A percentile compares a stretch with the other conserved stretches of the same genome.
phyloP scores from a whole-genome alignment of 225 moss, liverwort and hornwort genomes.

The Takakia lepidozioides region DNA sequence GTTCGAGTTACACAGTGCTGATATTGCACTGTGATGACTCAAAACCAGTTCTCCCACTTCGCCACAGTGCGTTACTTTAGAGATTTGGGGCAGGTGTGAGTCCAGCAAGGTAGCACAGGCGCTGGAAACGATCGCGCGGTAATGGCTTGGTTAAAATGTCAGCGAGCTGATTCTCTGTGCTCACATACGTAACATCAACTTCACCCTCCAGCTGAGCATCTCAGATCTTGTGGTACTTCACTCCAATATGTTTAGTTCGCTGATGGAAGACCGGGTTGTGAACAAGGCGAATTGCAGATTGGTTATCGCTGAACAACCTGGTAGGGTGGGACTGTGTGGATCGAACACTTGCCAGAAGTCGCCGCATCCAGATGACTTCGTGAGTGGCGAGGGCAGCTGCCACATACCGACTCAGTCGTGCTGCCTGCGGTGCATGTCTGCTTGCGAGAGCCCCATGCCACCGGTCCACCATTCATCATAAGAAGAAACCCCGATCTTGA shows the following conservation, averaged over 20 bases:
- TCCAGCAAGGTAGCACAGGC: no score
- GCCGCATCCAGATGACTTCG: background rate
- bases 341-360: background rate
- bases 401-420: background rate
- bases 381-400: background rate
- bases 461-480: background rate
- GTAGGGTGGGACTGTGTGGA: background rate
- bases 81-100: no score
- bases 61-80: no score
- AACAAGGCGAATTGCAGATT: background rate
- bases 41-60: no score
- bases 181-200: background rate
- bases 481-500: background rate
- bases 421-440: background rate
- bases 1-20: no score
- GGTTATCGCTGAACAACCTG: background rate
- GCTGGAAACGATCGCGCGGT: no score
- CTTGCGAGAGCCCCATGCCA: background rate
- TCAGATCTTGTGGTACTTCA: background rate
- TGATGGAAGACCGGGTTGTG: background rate
- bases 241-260: constrained; percentile 3
- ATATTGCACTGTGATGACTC: no score
- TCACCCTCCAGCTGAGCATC: background rate
- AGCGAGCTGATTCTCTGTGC: background rate
- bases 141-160: constrained; percentile 5